Evolutionary conservation across 2,329 filamentous ascomycete species (phyloP), one percentile per base, ranked within the genome.

Genomic region (Calycina marina): DNA sequence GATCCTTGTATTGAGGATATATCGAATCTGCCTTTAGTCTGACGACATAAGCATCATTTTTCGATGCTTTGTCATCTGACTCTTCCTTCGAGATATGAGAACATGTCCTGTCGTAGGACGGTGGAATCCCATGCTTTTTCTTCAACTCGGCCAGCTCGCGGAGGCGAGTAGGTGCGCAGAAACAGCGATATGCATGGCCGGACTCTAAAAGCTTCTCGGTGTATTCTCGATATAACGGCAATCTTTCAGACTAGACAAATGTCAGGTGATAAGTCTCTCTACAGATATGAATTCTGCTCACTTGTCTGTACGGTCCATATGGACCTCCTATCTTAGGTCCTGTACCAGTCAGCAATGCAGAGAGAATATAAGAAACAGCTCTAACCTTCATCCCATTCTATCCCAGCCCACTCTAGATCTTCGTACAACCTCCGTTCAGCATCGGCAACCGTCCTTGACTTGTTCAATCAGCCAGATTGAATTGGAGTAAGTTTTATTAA

Each of bases 351-450:
- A 40, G 31, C 24, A 34, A 24, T 14, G 14, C 4, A 4, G 18
- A 14, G 25, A n/a, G 8, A 15, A 4, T 14, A 25, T 14, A 25
- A 6, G 25, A 15, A 16, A 18, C 17, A 14, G 2, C 24, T 8
- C 46, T 24, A 46, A 77, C 77, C 86, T 71, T 98, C 92, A 56
- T 94, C 86, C 88, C 88, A 98, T 32, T 77, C 61, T 18, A 98
- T 60, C 1, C 86, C 85, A 12, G 85, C 80, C 90, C 90, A 98
- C 58, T 67, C 65, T 33, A 98, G 57, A 51, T 96, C 88, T 37
- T 78, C 61, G 42, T 78, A 80, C 3, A 98, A 59, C 34, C 75
- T 69, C 38, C 76, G 56, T 53, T 94, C 85, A 1, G 90, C 85
- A 50, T 78, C 85, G 1, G 64, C 58, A 4, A 96, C 73, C 6